These are phyloP conservation scores for Psilocybe mexicana DNA, from an alignment of 1,284 basidiomycete genomes.

Conservation along the genomic window DNA sequence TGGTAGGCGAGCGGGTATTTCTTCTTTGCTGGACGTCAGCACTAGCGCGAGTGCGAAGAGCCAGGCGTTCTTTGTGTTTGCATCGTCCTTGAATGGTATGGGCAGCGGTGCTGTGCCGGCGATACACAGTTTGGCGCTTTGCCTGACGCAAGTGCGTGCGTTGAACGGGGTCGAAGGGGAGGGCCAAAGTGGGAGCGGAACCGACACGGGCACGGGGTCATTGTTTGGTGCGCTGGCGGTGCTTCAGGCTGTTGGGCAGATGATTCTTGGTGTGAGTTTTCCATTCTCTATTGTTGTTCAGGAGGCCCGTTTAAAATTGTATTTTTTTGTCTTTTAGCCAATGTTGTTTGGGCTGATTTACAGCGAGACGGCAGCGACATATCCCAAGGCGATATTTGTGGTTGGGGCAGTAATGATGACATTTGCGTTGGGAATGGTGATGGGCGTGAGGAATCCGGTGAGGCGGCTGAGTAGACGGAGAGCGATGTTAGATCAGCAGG, in stretches of 20 bases:
- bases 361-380: constrained; percentile 61
- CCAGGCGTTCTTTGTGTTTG: constrained; percentile 55
- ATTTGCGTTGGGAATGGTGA: constrained; percentile 46
- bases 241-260: constrained; percentile 63
- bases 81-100: constrained; percentile 57
- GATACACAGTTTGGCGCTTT: constrained; percentile 69
- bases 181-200: constrained; percentile 13
- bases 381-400: constrained; percentile 68
- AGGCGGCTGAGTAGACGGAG: constrained; percentile 14
- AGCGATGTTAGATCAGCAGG: constrained; percentile 18
- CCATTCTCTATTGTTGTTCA: neutral
- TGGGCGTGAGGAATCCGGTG: constrained; percentile 52
- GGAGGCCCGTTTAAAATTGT: neutral
- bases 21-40: constrained; percentile 4
- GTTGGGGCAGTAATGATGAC: constrained; percentile 52
- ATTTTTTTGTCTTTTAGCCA: constrained; percentile 38
- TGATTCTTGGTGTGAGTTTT: constrained; percentile 51
- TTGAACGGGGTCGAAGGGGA: constrained; percentile 32
- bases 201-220: constrained; percentile 40
- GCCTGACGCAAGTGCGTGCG: constrained; percentile 58
- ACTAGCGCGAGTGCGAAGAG: constrained; percentile 28
- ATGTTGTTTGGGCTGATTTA: constrained; percentile 71
- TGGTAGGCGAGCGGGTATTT: neutral
- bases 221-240: constrained; percentile 71
- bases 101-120: constrained; percentile 66